These are phyloP conservation scores for Voacanga thouarsii DNA, from an alignment of 257 asterid species.

Conservation along the genomic window DNA sequence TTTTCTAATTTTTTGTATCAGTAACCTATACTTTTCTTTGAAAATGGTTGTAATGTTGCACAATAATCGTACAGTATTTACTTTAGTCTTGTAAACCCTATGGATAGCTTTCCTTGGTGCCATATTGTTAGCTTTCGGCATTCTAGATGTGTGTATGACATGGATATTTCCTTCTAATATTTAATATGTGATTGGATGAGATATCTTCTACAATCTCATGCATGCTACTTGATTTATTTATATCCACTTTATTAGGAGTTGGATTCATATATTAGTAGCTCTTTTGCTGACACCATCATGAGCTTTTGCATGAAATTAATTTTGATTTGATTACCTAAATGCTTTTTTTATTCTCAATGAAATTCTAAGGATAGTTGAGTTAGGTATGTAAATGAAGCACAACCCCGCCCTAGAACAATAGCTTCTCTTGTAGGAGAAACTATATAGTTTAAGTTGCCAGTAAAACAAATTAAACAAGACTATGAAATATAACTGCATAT, in stretches of 20 bases:
- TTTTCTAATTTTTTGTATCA: background rate
- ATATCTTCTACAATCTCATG: background rate
- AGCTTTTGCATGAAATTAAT: background rate
- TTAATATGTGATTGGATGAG: background rate
- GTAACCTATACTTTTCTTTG: background rate
- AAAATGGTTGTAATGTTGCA: background rate
- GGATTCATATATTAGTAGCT: background rate
- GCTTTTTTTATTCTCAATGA: constrained; percentile 47
- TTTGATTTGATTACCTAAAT: constrained; percentile 6
- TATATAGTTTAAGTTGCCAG: constrained; percentile 87
- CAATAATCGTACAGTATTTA: background rate
- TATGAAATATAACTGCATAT: background rate
- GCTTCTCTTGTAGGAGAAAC: constrained; percentile 85
- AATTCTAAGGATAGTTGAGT: constrained; percentile 93
- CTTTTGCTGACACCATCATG: background rate
- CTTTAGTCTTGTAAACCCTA: background rate
- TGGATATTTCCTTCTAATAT: background rate
- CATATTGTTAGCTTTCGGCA: background rate
- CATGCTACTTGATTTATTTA: background rate
- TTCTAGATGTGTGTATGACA: background rate
- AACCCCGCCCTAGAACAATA: constrained; percentile 83
- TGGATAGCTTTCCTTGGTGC: background rate
- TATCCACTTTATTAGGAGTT: background rate
- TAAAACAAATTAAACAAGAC: constrained; percentile 94
- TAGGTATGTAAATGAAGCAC: constrained; percentile 95